These are phyloP conservation scores for Myriosclerotinia scirpicola DNA, from an alignment of 2,329 filamentous ascomycete species.

Conservation along the genomic window DNA sequence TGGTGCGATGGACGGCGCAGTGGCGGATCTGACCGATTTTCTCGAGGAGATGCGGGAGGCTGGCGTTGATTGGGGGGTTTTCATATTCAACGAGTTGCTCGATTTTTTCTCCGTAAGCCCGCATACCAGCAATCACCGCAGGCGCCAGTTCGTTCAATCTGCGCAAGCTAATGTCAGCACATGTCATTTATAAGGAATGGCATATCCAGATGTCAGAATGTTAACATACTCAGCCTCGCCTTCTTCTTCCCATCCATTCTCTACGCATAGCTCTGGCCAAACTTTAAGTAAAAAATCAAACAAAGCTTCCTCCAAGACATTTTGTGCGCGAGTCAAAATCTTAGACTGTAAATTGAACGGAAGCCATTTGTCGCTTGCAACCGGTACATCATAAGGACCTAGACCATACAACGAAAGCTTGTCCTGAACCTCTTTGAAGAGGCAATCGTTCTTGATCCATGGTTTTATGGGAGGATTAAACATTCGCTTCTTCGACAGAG, in stretches of 20 bases:
- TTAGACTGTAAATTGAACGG: background rate
- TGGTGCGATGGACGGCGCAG: slow-evolving; percentile 2
- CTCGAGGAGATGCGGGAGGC: background rate
- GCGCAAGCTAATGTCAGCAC: background rate
- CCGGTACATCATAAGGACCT: slow-evolving; percentile 1
- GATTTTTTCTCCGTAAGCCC: background rate
- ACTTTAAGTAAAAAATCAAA: background rate
- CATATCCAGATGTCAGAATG: background rate
- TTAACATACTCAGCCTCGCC: slow-evolving; percentile 9
- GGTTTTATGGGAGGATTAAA: background rate
- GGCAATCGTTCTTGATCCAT: background rate
- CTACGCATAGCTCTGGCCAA: background rate
- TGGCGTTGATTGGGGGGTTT: background rate
- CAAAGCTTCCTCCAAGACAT: slow-evolving; percentile 7
- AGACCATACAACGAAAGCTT: background rate
- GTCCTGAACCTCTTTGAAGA: background rate
- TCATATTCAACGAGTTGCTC: background rate
- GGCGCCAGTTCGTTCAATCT: slow-evolving; percentile 11
- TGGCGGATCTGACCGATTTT: slow-evolving; percentile 12
- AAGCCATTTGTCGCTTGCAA: background rate
- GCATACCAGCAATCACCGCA: background rate
- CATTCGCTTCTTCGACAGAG: background rate
- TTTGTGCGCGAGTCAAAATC: slow-evolving; percentile 1
- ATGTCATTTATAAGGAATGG: background rate
- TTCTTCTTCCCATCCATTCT: slow-evolving; percentile 16